Conservation (phyloP, 768 basidiomycete species). For the Calocybe cyanea region DNA sequence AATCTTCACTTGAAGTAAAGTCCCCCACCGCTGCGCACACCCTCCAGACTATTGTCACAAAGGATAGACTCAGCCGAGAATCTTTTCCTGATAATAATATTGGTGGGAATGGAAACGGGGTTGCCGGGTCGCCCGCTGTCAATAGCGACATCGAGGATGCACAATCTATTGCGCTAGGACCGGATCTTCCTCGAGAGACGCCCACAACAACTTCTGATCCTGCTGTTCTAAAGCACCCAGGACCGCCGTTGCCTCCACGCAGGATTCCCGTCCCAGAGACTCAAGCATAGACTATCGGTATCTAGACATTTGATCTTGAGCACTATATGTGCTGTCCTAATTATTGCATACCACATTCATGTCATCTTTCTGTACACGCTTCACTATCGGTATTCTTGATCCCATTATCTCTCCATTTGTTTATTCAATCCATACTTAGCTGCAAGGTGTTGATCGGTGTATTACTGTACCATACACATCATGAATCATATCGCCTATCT, state of each 20-base stretch:
- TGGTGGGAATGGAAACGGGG: neutral
- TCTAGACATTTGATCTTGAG: neutral
- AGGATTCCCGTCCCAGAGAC: slow-evolving; percentile 8
- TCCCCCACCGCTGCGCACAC: slow-evolving; percentile 42
- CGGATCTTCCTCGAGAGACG: slow-evolving; percentile 2
- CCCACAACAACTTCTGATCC: slow-evolving; percentile 1
- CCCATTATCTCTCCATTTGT: neutral
- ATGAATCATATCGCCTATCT: slow-evolving; percentile 6
- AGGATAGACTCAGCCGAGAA: slow-evolving; percentile 32
- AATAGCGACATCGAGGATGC: neutral
- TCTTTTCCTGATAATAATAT: slow-evolving; percentile 10
- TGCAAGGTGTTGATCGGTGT: neutral
- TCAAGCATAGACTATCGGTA: slow-evolving; percentile 1
- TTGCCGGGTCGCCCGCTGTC: neutral
- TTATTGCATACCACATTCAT: too few species aligned
- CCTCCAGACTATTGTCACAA: slow-evolving; percentile 53
- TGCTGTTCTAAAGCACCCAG: slow-evolving; percentile 7
- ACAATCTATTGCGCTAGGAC: slow-evolving; percentile 1
- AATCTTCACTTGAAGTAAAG: slow-evolving; percentile 19
- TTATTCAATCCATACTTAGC: neutral
- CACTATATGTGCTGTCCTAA: neutral
- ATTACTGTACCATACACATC: neutral
- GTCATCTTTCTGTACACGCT: neutral
- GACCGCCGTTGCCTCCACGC: slow-evolving; percentile 20
- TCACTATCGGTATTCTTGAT: neutral